A percentile compares a stretch with the other conserved stretches of the same genome.
Conservation (phyloP, 2,329 filamentous ascomycete species). For the Tolypocladium paradoxum region DNA sequence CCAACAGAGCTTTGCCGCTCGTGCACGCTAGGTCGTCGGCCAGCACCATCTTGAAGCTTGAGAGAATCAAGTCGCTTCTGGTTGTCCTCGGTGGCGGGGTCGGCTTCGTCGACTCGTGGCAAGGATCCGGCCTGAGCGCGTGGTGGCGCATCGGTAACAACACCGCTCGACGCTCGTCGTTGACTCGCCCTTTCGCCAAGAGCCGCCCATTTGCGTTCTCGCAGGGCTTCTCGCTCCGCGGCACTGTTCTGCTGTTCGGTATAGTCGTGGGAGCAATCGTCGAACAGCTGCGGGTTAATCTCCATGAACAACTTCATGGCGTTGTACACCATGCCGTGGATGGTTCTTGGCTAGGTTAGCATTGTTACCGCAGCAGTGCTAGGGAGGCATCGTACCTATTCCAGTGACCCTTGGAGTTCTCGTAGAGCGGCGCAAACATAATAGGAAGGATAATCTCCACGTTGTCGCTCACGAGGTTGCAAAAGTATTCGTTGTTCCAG, state of each 20-base stretch:
- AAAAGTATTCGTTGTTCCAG: slow-evolving; percentile 99
- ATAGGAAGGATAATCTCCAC: slow-evolving; percentile 97
- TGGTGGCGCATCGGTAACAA: slow-evolving; percentile 17
- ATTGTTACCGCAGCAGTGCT: not conserved
- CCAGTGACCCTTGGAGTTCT: slow-evolving; percentile 99
- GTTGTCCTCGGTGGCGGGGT: slow-evolving; percentile 70
- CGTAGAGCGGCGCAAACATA: slow-evolving; percentile 97
- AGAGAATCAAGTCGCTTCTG: slow-evolving; percentile 82
- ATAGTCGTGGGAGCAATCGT: slow-evolving; percentile 97
- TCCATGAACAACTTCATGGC: slow-evolving; percentile 99
- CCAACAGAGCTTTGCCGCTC: slow-evolving; percentile 52
- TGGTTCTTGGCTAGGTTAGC: slow-evolving; percentile 53
- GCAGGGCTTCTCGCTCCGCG: slow-evolving; percentile 67
- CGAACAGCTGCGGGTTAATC: slow-evolving; percentile 95
- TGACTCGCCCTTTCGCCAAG: slow-evolving; percentile 71
- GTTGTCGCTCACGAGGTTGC: slow-evolving; percentile 97
- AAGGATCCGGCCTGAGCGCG: slow-evolving; percentile 29
- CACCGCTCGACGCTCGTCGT: slow-evolving; percentile 36
- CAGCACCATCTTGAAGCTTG: slow-evolving; percentile 70
- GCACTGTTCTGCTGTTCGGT: slow-evolving; percentile 92
- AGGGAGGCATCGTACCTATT: slow-evolving; percentile 58
- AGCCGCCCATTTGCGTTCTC: slow-evolving; percentile 82
- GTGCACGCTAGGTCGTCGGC: slow-evolving; percentile 44
- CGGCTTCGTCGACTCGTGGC: slow-evolving; percentile 60
- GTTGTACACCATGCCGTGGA: slow-evolving; percentile 99